Evolutionary conservation across 768 basidiomycete species (phyloP).

Genomic region (Panellus pusillus): DNA sequence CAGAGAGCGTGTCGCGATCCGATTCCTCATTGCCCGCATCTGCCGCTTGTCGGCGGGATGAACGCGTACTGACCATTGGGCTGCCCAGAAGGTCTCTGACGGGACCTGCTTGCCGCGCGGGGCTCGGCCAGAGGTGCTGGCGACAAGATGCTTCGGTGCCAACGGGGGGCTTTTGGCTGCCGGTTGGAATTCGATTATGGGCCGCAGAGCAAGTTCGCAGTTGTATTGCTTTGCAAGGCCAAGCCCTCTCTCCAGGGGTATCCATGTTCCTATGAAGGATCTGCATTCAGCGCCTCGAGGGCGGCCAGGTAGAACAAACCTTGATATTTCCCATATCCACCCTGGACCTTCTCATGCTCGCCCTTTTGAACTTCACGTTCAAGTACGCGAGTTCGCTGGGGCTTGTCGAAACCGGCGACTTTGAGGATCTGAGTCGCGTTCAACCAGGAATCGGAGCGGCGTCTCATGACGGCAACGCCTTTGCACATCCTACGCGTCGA

Average conservation of each 20-base stretch:
- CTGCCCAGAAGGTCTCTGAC: conserved; percentile 33
- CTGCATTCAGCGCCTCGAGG: background rate
- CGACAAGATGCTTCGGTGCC: conserved; percentile 94
- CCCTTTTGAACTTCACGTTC: conserved; percentile 99
- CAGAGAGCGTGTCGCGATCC: conserved; percentile 64
- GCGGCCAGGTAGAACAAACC: conserved; percentile 49
- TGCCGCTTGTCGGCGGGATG: conserved; percentile 53
- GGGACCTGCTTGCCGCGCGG: conserved; percentile 42
- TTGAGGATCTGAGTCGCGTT: conserved; percentile 99
- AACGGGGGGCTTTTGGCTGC: conserved; percentile 89
- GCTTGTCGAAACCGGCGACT: conserved; percentile 99
- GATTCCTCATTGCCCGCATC: conserved; percentile 57
- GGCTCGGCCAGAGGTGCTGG: conserved; percentile 56
- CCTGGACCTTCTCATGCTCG: conserved; percentile 98
- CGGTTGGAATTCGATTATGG: conserved; percentile 93
- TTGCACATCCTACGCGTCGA: conserved; percentile 82
- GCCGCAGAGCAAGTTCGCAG: conserved; percentile 81
- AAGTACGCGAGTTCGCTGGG: conserved; percentile 93
- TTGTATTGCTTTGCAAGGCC: conserved; percentile 89
- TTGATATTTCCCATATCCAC: conserved; percentile 99
- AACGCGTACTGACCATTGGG: conserved; percentile 55
- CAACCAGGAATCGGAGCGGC: conserved; percentile 94
- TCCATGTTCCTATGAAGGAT: conserved; percentile 83
- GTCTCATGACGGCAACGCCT: conserved; percentile 95
- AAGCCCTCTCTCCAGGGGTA: conserved; percentile 90